phyloP scores from a whole-genome alignment of 2,329 filamentous ascomycete genomes.

The Emmonsiellopsis sp. region DNA sequence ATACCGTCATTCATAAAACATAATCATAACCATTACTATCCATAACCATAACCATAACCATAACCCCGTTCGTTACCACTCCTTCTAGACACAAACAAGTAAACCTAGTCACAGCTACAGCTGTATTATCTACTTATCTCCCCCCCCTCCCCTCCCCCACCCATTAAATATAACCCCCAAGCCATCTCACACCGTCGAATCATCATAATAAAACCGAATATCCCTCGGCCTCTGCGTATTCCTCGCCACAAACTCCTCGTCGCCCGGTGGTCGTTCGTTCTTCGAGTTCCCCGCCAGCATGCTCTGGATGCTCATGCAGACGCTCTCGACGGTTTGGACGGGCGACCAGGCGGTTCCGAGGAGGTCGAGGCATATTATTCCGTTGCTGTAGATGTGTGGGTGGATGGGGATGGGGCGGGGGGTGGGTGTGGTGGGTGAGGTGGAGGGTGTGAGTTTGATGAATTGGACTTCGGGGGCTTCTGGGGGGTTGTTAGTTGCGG shows the following conservation, averaged over 20 bases:
- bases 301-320: slow-evolving; percentile 95
- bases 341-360: slow-evolving; percentile 85
- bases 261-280: slow-evolving; percentile 80
- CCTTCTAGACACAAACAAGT: not conserved
- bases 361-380: slow-evolving; percentile 94
- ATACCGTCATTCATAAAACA: too few species aligned
- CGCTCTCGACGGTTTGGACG: slow-evolving; percentile 91
- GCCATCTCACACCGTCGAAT: slow-evolving; percentile 68
- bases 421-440: slow-evolving; percentile 24
- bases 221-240: slow-evolving; percentile 75
- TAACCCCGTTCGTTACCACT: too few species aligned
- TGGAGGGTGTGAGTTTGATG: slow-evolving; percentile 51
- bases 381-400: slow-evolving; percentile 96
- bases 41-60: too few species aligned
- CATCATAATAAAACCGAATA: slow-evolving; percentile 90
- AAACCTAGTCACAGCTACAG: too few species aligned
- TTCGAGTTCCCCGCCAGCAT: slow-evolving; percentile 95
- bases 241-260: slow-evolving; percentile 76
- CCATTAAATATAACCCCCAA: not conserved
- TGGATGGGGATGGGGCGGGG: slow-evolving; percentile 73
- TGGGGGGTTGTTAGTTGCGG: slow-evolving; percentile 28
- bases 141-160: too few species aligned
- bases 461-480: slow-evolving; percentile 95
- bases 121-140: too few species aligned
- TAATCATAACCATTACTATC: too few species aligned